phyloP scores from a whole-genome alignment of 768 basidiomycete species.

The Calvatia gigantea region DNA sequence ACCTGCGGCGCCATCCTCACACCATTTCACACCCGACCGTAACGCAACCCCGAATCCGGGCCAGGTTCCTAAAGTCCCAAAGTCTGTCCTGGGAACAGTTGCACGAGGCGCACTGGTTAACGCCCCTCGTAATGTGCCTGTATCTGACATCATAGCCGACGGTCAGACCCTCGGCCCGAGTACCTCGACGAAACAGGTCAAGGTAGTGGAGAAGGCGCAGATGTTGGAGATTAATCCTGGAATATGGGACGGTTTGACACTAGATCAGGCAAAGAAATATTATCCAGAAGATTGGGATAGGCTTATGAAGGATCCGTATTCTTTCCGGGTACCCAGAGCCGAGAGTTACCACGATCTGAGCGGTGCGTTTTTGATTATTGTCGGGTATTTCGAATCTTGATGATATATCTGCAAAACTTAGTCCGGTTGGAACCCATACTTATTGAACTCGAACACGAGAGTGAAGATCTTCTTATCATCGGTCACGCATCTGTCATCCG shows the following conservation, averaged over 20 bases:
- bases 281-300: slow-evolving; percentile 95
- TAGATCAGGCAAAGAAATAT: slow-evolving; percentile 85
- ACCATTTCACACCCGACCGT: not conserved
- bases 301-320: slow-evolving; percentile 90
- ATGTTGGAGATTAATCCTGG: slow-evolving; percentile 99
- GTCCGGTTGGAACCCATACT: slow-evolving; percentile 92
- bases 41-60: too few species aligned
- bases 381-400: too few species aligned
- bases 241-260: slow-evolving; percentile 93
- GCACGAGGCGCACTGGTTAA: slow-evolving; percentile 8
- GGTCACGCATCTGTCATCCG: slow-evolving; percentile 97
- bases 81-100: not conserved
- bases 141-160: not conserved
- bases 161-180: not conserved
- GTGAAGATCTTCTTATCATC: slow-evolving; percentile 93
- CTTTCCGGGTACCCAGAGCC: slow-evolving; percentile 86
- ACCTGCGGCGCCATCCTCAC: not conserved
- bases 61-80: too few species aligned
- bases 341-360: slow-evolving; percentile 97
- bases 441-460: slow-evolving; percentile 90
- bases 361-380: slow-evolving; percentile 35
- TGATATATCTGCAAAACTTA: too few species aligned
- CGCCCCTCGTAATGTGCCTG: slow-evolving; percentile 1
- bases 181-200: slow-evolving; percentile 41
- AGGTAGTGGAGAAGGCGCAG: slow-evolving; percentile 91